Evolutionary conservation across 495 filamentous ascomycete genomes (phyloP), one percentile per base, ranked within the genome.

Genomic region (Penicillium salamii): DNA sequence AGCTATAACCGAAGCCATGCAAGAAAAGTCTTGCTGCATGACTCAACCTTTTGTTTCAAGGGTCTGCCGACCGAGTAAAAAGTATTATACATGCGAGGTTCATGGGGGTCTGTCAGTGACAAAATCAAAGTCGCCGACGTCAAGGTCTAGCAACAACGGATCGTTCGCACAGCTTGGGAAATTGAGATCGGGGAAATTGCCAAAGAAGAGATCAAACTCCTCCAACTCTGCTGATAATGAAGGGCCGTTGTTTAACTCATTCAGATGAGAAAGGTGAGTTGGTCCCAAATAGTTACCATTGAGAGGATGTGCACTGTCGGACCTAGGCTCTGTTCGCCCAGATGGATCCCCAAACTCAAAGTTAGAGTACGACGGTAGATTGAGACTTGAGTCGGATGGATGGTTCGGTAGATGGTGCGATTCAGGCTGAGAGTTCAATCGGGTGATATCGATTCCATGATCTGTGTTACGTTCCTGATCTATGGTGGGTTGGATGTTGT

Each of bases 111-210:
- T 8, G 14, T 21, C 12, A 14, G 13, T 15, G 12, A 2, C 36
- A 40, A 33, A 32, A 20, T 40, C 46, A 3, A 40, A 48, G 13
- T 32, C 46, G 1, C 32, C 9, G 35, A 47, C 26, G 5, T 53
- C 54, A 8, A 38, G 41, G 31, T 40, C 32, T 11, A 42, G 21
- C 28, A 57, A 45, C 2, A 43, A 52, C 23, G 51, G 51, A 29
- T 61, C 36, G 18, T 40, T 39, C n/a, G 47, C 33, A 14, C 29
- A 38, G 12, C 33, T 64, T 3, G 61, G 61, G 18, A 61, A 43
- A 29, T 51, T 58, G 28, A 64, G 51, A 41, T 64, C 53, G 19
- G 53, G 24, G 15, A 64, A 58, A 46, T 64, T 58, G 7, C 38
- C 42, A 5, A 64, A 58, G 19, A 58, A 46, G 5, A 42, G 43